Evolutionary conservation across 345 rosid species (phyloP), one percentile per base, ranked within the genome.

Genomic region (Murraya koenigii): DNA sequence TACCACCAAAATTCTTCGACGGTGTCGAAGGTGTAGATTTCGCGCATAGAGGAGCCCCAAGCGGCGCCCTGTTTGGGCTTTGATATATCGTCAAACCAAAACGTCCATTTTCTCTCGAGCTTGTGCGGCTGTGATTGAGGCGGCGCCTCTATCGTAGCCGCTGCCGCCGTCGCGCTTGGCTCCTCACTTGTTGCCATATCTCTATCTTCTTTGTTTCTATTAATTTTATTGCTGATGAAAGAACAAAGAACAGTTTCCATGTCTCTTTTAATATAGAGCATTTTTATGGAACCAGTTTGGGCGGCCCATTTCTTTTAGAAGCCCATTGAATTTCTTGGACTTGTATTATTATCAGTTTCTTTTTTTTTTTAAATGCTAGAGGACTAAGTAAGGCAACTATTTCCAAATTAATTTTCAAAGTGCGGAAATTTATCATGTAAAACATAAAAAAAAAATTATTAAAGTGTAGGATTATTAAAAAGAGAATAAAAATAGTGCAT

Each of bases 1-100:
- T 82, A 93, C 98, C 95, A 75, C 98, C 98, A 95, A 86, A 95
- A 95, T 64, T 95, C 98, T 83, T 95, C 95, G 77, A 95, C 96
- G 84, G 98, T 90, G 75, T 93, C 97, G 77, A 95, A 93, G 47
- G 98, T 88, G 80, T 82, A 92, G 80, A 87, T 90, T 72, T 89
- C 92, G 62, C 94, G 93, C 62, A 93, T 92, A 69, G 93, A 79
- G 54, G 89, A 68, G 25, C 98, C 98, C 98, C 98, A 95, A 44
- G 88, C 94, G 59, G 90, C 89, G 82, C 98, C 98, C 68, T 87
- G 91, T 69, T 91, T 90, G 35, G 89, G 81, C 78, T 91, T 95
- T 28, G 95, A 91, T 83, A 88, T 94, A 79, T 89, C 90, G 75
- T 93, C 97, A 78, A 85, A 90, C 99, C 99, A 95, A 78, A 95